Evolutionary conservation across 352 stramenopile genomes (phyloP), one percentile per base, ranked within the genome.

Genomic region (Phytopythium montanum): DNA sequence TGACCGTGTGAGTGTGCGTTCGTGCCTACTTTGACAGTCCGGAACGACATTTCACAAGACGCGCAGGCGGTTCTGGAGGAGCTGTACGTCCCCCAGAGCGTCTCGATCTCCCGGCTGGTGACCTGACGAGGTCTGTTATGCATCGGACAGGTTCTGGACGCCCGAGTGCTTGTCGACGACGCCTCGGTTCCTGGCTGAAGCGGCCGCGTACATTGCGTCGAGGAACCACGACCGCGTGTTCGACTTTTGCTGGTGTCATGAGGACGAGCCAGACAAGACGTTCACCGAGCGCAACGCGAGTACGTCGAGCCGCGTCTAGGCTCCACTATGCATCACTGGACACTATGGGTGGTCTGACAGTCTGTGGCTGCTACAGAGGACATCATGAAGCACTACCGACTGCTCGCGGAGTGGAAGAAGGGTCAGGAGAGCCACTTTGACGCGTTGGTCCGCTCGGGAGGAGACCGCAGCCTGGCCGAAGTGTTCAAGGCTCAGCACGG

Each of bases 161-260:
- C 78, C 84, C 31, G 50, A 83, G 14, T 94, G 81, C 48, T 60
- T 89, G 53, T 70, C 73, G 42, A 75, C 74, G 12, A 72, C 73
- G 16, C 74, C 84, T 9, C 62, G 74, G 18, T 73, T 88, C 52
- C 65, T 94, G 26, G 84, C 81, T 0, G 84, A 94, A 54, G 79
- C 80, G n/a, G 79, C 84, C 53, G 79, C 74, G 34, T 94, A 87
- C 58, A 92, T 94, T 53, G 74, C 78, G 29, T 90, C 74, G 23
- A 79, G 81, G 53, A 85, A 92, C 65, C 77, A 81, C 36, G 77
- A 84, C 50, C 79, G 84, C 39, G 75, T 87, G n/a, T 94, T 90
- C 52, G 86, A 76, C 55, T 92, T 92, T 46, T 83, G 82, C 31
- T 94, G 84, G 84, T 94, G 84, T 44, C 73, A 63, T 34, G 67